Evolutionary conservation across 352 stramenopile genomes (phyloP).

Genomic region (Pythium pyrilobum): DNA sequence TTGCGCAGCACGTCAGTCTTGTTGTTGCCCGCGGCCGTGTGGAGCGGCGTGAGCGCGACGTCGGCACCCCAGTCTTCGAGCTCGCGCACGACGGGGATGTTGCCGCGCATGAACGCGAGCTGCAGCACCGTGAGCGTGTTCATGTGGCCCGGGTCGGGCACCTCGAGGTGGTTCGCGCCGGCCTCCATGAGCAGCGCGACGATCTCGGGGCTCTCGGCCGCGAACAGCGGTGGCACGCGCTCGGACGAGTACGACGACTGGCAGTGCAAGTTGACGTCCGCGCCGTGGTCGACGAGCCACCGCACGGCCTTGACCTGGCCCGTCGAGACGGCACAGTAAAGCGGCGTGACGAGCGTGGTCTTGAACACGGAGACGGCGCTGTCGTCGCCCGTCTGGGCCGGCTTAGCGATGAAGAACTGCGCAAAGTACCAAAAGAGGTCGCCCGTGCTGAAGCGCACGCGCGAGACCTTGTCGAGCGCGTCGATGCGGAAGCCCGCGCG

Average conservation of each 20-base stretch:
- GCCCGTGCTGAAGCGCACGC: constrained; percentile 70
- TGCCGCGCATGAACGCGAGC: constrained; percentile 58
- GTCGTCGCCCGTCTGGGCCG: constrained; percentile 38
- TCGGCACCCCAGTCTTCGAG: constrained; percentile 70
- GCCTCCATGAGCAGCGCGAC: constrained; percentile 49
- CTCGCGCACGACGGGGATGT: constrained; percentile 54
- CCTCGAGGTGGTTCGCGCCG: constrained; percentile 63
- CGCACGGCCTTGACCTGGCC: constrained; percentile 48
- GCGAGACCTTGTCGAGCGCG: constrained; percentile 64
- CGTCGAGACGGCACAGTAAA: constrained; percentile 63
- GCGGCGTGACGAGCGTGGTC: constrained; percentile 60
- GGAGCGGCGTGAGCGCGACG: constrained; percentile 62
- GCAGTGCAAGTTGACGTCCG: constrained; percentile 53
- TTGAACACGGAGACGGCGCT: constrained; percentile 56
- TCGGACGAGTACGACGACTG: constrained; percentile 64
- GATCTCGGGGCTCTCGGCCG: constrained; percentile 63
- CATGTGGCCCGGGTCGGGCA: constrained; percentile 59
- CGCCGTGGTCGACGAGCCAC: constrained; percentile 51
- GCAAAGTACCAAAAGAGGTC: constrained; percentile 77
- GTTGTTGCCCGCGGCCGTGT: constrained; percentile 52
- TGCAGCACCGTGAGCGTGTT: constrained; percentile 67
- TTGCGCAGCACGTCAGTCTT: constrained; percentile 29
- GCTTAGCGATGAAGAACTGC: constrained; percentile 53
- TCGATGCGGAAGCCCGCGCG: constrained; percentile 56
- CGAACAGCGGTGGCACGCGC: constrained; percentile 59